Percentiles rank a stretch among this genome's conserved stretches.
These are phyloP conservation scores for Serpula lacrymans DNA, from an alignment of 768 basidiomycete genomes.

Conservation along the genomic window DNA sequence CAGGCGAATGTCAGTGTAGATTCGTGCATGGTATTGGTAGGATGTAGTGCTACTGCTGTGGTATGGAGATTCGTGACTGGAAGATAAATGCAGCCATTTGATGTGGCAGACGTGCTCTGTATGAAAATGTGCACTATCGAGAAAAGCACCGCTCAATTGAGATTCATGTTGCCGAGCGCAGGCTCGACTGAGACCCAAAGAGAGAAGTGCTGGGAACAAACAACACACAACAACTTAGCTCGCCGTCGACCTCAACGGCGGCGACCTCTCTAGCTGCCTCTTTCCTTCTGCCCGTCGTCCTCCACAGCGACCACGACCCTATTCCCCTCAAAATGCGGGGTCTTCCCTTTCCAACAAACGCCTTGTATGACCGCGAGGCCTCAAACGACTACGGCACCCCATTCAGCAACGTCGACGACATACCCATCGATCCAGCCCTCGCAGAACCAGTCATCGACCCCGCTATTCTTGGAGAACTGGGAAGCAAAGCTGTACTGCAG, in stretches of 20 bases:
- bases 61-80: too few relatives aligned
- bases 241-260: constrained; percentile 38
- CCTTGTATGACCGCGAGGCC: constrained; percentile 49
- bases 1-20: too few relatives aligned
- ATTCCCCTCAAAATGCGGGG: constrained; percentile 47
- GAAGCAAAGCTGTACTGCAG: constrained; percentile 21
- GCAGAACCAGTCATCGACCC: constrained; percentile 50
- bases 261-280: constrained; percentile 15
- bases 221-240: constrained; percentile 25
- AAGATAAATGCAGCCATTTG: too few relatives aligned
- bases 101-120: too few relatives aligned
- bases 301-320: constrained; percentile 9
- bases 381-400: constrained; percentile 62
- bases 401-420: constrained; percentile 55
- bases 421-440: constrained; percentile 82
- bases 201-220: constrained; percentile 17
- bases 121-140: too few relatives aligned
- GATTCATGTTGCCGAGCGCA: too few relatives aligned
- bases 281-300: constrained; percentile 13
- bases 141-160: too few relatives aligned
- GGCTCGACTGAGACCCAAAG: too few relatives aligned
- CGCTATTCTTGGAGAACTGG: constrained; percentile 34
- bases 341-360: constrained; percentile 45
- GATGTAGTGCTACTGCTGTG: too few relatives aligned
- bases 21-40: too few relatives aligned